These are phyloP conservation scores for Aureobasidium sp. DNA, from an alignment of 2,329 filamentous ascomycete species.

Conservation along the genomic window DNA sequence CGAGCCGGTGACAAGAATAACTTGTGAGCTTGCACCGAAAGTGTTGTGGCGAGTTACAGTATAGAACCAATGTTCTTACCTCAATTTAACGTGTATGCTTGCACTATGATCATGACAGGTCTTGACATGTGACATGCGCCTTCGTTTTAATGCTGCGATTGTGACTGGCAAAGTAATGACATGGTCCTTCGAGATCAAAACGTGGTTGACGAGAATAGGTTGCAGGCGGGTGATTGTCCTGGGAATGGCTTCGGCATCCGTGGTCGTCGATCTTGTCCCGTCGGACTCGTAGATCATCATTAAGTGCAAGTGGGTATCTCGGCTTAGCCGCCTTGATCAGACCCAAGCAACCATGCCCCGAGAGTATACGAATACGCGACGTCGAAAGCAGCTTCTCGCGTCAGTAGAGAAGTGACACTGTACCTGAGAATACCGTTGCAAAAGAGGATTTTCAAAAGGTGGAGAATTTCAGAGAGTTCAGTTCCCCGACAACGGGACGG, in stretches of 20 bases:
- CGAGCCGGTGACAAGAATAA: background rate
- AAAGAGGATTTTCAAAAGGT: background rate
- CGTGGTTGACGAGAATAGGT: background rate
- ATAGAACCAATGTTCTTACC: too few species aligned
- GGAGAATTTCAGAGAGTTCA: background rate
- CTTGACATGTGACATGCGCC: too few species aligned
- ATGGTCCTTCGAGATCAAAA: background rate
- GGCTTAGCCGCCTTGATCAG: background rate
- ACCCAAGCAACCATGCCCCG: too few species aligned
- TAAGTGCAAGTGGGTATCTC: too few species aligned
- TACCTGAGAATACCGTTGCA: slow-evolving; percentile 8
- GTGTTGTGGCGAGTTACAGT: too few species aligned
- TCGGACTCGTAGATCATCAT: background rate
- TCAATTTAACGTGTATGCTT: too few species aligned
- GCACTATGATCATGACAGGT: too few species aligned
- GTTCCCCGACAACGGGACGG: slow-evolving; percentile 3
- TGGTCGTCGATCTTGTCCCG: slow-evolving; percentile 1
- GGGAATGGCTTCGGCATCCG: background rate
- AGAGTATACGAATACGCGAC: too few species aligned
- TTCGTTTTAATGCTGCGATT: background rate
- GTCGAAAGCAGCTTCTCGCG: slow-evolving; percentile 2
- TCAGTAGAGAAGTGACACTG: background rate
- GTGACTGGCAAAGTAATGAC: background rate
- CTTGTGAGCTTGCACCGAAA: background rate
- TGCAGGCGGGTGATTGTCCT: slow-evolving; percentile 4